These are phyloP conservation scores for Suillus fuscotomentosus DNA, from an alignment of 768 basidiomycete species.

Conservation along the genomic window DNA sequence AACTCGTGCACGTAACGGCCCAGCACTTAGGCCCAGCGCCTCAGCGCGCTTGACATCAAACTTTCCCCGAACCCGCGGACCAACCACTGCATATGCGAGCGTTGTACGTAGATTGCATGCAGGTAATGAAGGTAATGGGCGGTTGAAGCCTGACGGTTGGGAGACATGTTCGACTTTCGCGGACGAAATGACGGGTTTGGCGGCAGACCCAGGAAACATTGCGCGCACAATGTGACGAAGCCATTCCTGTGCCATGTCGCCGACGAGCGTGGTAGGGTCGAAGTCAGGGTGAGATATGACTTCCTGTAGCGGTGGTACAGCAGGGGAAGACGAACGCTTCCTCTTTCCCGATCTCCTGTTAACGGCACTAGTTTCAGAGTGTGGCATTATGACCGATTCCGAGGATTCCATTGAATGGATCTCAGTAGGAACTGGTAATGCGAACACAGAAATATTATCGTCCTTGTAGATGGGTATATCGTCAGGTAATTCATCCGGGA, in stretches of 20 bases:
- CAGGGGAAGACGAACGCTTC: constrained; percentile 41
- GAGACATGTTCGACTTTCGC: neutral
- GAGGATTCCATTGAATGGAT: neutral
- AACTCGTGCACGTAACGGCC: constrained; percentile 58
- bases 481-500: constrained; percentile 22
- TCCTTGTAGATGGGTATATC: constrained; percentile 55
- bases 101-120: neutral
- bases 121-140: neutral
- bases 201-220: neutral
- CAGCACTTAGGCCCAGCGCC: constrained; percentile 60
- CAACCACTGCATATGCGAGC: neutral
- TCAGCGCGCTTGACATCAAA: neutral
- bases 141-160: neutral
- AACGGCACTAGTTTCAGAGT: constrained; percentile 3
- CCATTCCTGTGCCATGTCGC: neutral
- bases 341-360: constrained; percentile 31
- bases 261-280: neutral
- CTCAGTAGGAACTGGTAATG: constrained; percentile 43
- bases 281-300: constrained; percentile 13
- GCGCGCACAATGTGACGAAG: neutral
- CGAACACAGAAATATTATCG: constrained; percentile 61
- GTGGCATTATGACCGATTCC: neutral
- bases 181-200: neutral
- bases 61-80: neutral
- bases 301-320: constrained; percentile 16